A percentile compares a stretch with the other conserved stretches of the same genome.
Evolutionary conservation across 1,284 basidiomycete genomes (phyloP).

Genomic region (Boletus sp.): DNA sequence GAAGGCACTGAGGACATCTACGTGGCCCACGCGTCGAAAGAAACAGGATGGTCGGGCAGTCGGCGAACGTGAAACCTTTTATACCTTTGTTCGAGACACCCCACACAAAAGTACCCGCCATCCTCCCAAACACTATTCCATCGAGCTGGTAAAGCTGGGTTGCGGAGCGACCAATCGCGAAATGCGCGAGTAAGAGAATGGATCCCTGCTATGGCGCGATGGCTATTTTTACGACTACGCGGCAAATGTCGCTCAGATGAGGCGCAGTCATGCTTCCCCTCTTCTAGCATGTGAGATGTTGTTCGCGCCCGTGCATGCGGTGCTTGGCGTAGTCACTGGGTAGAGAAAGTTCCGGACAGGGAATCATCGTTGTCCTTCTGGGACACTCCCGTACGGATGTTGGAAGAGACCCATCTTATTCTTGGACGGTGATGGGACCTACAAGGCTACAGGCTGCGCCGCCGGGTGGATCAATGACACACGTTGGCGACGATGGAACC

Average conservation of each 20-base stretch:
- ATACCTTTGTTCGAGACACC: constrained; percentile 9
- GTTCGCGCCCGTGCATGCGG: constrained; percentile 4
- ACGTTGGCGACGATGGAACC: neutral
- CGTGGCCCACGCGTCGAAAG: neutral
- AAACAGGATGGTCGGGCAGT: neutral
- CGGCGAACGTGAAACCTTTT: constrained; percentile 12
- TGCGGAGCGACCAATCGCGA: constrained; percentile 21
- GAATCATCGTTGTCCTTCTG: neutral
- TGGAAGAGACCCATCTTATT: neutral
- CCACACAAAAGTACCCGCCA: neutral
- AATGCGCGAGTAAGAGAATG: constrained; percentile 13
- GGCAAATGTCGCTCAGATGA: neutral
- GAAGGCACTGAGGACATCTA: constrained; percentile 23
- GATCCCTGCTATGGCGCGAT: neutral
- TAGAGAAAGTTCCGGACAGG: constrained; percentile 1
- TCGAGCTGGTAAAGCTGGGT: neutral
- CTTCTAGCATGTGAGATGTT: constrained; percentile 4
- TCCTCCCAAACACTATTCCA: neutral
- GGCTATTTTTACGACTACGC: constrained; percentile 18
- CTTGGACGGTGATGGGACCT: neutral
- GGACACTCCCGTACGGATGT: neutral
- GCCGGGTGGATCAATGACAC: neutral
- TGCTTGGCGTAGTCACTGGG: constrained; percentile 3
- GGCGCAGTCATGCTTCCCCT: neutral
- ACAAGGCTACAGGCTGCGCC: neutral